Conservation (phyloP, 1,139 yeast genomes). For the Zygoascus sp. region DNA sequence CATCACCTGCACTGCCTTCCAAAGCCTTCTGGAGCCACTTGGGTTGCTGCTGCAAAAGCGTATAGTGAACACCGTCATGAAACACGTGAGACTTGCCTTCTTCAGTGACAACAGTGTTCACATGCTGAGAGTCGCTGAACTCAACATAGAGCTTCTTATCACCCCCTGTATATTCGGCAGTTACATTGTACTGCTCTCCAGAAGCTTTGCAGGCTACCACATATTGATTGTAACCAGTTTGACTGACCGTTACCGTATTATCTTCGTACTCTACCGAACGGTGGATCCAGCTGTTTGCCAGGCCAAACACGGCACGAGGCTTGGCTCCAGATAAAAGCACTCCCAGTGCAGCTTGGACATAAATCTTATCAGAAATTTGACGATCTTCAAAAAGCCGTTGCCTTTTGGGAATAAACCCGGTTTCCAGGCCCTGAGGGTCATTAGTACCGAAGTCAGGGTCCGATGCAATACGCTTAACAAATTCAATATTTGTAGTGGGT, state of each 20-base stretch:
- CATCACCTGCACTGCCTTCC: conserved; percentile 28
- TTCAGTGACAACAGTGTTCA: conserved; percentile 30
- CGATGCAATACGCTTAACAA: conserved; percentile 31
- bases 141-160: conserved; percentile 24
- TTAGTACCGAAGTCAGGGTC: conserved; percentile 30
- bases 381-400: conserved; percentile 24
- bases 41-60: conserved; percentile 29
- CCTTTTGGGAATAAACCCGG: conserved; percentile 34
- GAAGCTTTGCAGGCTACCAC: conserved; percentile 15
- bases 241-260: conserved; percentile 17
- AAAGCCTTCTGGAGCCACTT: conserved; percentile 32
- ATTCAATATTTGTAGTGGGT: conserved; percentile 36
- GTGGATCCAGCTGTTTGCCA: conserved; percentile 15
- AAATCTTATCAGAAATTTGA: conserved; percentile 26
- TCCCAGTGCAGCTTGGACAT: conserved; percentile 35
- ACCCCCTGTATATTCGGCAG: conserved; percentile 14
- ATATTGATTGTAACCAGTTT: conserved; percentile 16
- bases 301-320: conserved; percentile 13
- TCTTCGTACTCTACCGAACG: conserved; percentile 16
- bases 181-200: conserved; percentile 14
- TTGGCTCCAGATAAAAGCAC: conserved; percentile 17
- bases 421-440: conserved; percentile 31
- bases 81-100: conserved; percentile 29
- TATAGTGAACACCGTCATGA: conserved; percentile 32
- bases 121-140: conserved; percentile 27